phyloP scores from a whole-genome alignment of 768 basidiomycete genomes.

The Paxillus rubicundulus region DNA sequence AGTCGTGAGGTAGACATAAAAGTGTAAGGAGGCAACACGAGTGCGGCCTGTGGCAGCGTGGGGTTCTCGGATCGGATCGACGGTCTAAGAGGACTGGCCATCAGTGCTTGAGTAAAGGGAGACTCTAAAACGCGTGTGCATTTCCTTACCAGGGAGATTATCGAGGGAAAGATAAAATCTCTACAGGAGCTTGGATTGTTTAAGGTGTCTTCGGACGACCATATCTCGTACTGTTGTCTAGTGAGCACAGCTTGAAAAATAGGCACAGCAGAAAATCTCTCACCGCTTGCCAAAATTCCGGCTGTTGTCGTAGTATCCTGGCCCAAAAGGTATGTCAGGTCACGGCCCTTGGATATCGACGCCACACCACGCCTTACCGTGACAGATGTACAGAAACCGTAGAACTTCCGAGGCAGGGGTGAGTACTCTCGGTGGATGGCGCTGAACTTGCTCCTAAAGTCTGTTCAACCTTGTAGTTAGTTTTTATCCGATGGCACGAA shows the following conservation, averaged over 20 bases:
- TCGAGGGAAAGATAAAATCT: background rate
- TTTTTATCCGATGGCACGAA: background rate
- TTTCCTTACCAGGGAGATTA: constrained; percentile 9
- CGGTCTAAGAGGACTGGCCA: background rate
- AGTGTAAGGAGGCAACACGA: constrained; percentile 6
- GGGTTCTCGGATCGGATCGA: constrained; percentile 6
- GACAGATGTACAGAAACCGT: constrained; percentile 74
- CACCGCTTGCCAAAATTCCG: constrained; percentile 75
- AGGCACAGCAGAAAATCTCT: constrained; percentile 19
- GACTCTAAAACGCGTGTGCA: background rate
- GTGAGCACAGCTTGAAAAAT: constrained; percentile 2
- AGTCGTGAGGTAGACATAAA: constrained; percentile 9
- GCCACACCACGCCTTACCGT: constrained; percentile 43
- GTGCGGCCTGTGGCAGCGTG: constrained; percentile 11
- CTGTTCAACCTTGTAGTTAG: constrained; percentile 31
- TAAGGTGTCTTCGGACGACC: constrained; percentile 77
- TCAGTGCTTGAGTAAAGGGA: constrained; percentile 1
- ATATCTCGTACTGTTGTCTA: constrained; percentile 63
- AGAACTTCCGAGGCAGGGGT: constrained; percentile 70
- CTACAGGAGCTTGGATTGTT: constrained; percentile 68
- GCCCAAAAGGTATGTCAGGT: constrained; percentile 2
- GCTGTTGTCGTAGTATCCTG: constrained; percentile 70
- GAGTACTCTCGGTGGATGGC: constrained; percentile 78
- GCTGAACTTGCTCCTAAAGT: constrained; percentile 67
- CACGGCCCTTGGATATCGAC: background rate